A percentile compares a stretch with the other conserved stretches of the same genome.
These are phyloP conservation scores for Paracoccidioides brasiliensis DNA, from an alignment of 2,329 filamentous ascomycete genomes.

Conservation along the genomic window DNA sequence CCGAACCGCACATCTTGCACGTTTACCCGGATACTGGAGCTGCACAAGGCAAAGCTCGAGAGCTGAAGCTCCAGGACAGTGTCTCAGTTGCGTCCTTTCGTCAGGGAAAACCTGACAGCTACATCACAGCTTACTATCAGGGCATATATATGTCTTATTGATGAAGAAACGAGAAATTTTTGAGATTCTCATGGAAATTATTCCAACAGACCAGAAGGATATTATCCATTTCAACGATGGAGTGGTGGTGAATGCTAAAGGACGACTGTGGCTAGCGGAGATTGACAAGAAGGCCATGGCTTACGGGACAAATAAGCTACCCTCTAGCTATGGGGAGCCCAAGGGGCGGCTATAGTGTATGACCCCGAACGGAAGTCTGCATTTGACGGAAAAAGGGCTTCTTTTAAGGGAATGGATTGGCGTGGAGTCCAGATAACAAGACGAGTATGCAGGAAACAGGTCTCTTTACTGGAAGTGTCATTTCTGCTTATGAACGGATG, in stretches of 20 bases:
- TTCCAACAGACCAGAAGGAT: constrained; percentile 18
- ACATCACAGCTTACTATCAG: constrained; percentile 29
- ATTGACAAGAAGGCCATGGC: constrained; percentile 48
- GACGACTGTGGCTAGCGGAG: constrained; percentile 57
- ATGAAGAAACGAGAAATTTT: constrained; percentile 25
- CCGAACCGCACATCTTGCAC: constrained; percentile 23
- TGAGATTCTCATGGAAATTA: constrained; percentile 26
- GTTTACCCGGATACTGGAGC: constrained; percentile 20
- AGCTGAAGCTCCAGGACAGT: constrained; percentile 22
- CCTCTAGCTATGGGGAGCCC: constrained; percentile 18
- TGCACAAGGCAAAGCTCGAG: constrained; percentile 16
- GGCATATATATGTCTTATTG: constrained; percentile 23
- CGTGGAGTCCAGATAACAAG: constrained; percentile 60
- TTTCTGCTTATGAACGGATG: background rate
- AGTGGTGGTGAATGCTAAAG: constrained; percentile 60
- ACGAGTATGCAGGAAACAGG: constrained; percentile 31
- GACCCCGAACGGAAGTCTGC: constrained; percentile 46
- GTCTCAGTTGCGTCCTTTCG: constrained; percentile 26
- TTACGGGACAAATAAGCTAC: constrained; percentile 21
- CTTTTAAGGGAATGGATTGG: constrained; percentile 73
- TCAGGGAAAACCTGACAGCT: constrained; percentile 21
- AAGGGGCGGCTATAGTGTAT: constrained; percentile 17
- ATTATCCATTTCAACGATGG: constrained; percentile 62
- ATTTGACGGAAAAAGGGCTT: constrained; percentile 49
- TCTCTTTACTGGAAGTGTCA: constrained; percentile 4